Conservation (phyloP, 1,139 yeast species). For the Saccharomyces hybrid region DNA sequence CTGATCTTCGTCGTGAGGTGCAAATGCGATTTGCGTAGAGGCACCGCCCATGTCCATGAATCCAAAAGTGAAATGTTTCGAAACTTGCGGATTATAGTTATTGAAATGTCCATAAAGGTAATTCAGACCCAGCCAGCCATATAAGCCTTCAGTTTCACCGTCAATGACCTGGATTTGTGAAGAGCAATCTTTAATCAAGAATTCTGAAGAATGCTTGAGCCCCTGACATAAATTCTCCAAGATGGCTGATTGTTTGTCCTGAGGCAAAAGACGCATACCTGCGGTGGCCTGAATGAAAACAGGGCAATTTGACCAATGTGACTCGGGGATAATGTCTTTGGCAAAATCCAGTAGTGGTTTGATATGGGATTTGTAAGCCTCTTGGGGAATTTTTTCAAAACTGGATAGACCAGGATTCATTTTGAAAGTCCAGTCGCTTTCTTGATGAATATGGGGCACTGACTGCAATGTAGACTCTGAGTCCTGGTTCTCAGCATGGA, state of each 20-base stretch:
- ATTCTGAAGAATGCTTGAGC: constrained; percentile 43
- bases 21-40: constrained; percentile 73
- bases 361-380: constrained; percentile 58
- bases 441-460: constrained; percentile 56
- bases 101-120: constrained; percentile 54
- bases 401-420: constrained; percentile 66
- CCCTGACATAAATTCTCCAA: constrained; percentile 47
- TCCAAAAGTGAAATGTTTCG: constrained; percentile 52
- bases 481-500: constrained; percentile 24
- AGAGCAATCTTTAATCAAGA: constrained; percentile 45
- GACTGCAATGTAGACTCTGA: constrained; percentile 34
- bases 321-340: constrained; percentile 48
- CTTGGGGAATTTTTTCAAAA: constrained; percentile 41
- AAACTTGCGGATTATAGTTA: constrained; percentile 35
- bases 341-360: constrained; percentile 51
- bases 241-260: constrained; percentile 40
- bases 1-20: constrained; percentile 52
- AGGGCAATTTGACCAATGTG: constrained; percentile 52
- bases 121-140: constrained; percentile 74
- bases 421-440: constrained; percentile 53
- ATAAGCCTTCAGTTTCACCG: constrained; percentile 73
- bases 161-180: constrained; percentile 65
- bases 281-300: constrained; percentile 73
- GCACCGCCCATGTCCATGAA: constrained; percentile 94
- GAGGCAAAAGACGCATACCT: constrained; percentile 64